phyloP scores from a whole-genome alignment of 2,329 filamentous ascomycete genomes.

The Aulographum hederae region DNA sequence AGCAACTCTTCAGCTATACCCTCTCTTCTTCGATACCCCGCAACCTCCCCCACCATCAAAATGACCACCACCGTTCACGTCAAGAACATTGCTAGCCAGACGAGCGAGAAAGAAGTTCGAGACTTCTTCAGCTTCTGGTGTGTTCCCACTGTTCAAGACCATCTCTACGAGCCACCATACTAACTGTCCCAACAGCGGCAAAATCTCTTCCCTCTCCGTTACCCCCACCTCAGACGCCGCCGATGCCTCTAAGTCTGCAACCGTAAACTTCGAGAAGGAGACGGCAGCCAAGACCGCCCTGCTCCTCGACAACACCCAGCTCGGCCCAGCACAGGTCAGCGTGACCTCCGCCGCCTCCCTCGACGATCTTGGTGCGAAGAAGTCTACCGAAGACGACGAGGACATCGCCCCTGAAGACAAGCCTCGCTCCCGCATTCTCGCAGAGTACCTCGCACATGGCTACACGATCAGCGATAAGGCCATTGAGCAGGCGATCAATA shows the following conservation, averaged over 20 bases:
- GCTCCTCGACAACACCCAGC: conserved; percentile 89
- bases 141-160: conserved; percentile 13
- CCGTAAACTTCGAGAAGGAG: conserved; percentile 93
- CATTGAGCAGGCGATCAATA: conserved; percentile 65
- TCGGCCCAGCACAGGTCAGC: conserved; percentile 57
- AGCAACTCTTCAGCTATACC: no score
- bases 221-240: conserved; percentile 34
- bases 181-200: conserved; percentile 71
- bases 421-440: conserved; percentile 79
- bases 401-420: conserved; percentile 92
- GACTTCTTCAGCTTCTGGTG: conserved; percentile 97
- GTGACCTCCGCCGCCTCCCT: conserved; percentile 56
- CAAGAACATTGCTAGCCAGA: conserved; percentile 68
- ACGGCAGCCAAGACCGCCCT: conserved; percentile 94
- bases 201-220: conserved; percentile 71
- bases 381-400: conserved; percentile 37
- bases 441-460: conserved; percentile 91
- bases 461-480: conserved; percentile 66
- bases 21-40: no score
- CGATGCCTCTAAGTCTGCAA: conserved; percentile 59
- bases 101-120: conserved; percentile 75
- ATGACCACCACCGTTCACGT: conserved; percentile 61
- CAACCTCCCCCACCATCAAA: conserved; percentile 9
- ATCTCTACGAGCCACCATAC: no score
- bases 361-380: conserved; percentile 42